Evolutionary conservation across 2,329 filamentous ascomycete genomes (phyloP), one percentile per base, ranked within the genome.

Genomic region (Nigrograna mackinnonii): DNA sequence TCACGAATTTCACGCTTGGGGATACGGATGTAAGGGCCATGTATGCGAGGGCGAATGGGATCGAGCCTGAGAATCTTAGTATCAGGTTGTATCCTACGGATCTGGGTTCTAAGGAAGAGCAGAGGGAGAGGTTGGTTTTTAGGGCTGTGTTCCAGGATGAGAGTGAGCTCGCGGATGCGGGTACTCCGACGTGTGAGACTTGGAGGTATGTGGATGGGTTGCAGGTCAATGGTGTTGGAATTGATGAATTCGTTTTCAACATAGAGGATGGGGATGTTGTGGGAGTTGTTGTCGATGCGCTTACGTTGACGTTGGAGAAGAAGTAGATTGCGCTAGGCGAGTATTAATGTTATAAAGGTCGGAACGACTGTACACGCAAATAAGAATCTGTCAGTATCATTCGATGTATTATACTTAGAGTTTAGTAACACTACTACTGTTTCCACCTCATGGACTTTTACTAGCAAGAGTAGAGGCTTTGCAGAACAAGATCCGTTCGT

Each of bases 131-230:
- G 24, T 24, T 39, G 33, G 35, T 24, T 4, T 44, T 48, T 17
- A 24, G 45, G 19, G 45, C 41, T 17, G 28, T 35, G 5, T 47
- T 47, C n/a, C 41, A 47, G 20, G 41, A 44, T 37, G 17, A 33
- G 1, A 33, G 34, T 3, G 37, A 19, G 14, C 20, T 44, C n/a
- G 41, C 26, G 4, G 45, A 48, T 39, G 41, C 45, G 4, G 45
- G 45, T 4, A 48, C 45, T 6, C 45, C 45, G 17, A 48, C 45
- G 6, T 48, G 45, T 32, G 45, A 48, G 9, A 48, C 41, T 13
- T 48, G 45, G 45, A 22, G 45, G 31, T 38, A 22, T 22, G 20
- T 48, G 13, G 41, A 48, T 39, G 12, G 18, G 31, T 14, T 48
- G 3, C 45, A 48, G 24, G 14, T 48, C 13, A 16, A 28, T 20